Conservation (phyloP, 805 yeast species). For the Wickerhamiella allomyrinae region DNA sequence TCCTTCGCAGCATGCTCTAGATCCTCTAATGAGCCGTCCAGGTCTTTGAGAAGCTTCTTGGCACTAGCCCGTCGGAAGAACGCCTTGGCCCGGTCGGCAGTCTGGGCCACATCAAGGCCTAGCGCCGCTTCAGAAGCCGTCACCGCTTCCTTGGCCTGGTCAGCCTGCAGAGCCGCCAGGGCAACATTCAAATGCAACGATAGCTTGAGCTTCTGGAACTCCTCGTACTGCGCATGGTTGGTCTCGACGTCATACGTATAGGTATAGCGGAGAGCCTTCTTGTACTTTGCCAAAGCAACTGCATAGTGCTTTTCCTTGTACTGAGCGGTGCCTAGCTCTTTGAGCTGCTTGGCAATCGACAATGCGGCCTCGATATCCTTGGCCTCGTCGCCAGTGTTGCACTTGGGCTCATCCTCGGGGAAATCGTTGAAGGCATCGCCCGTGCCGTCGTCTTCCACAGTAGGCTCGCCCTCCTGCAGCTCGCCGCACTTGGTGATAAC, state of each 20-base stretch:
- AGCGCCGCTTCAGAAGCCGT: conserved; percentile 53
- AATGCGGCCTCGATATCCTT: conserved; percentile 31
- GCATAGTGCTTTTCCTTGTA: conserved; percentile 50
- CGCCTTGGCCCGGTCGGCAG: conserved; percentile 69
- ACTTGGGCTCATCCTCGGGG: conserved; percentile 56
- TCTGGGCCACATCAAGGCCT: conserved; percentile 40
- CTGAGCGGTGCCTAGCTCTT: conserved; percentile 62
- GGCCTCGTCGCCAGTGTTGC: conserved; percentile 36
- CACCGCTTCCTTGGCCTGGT: conserved; percentile 39
- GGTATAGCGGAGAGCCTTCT: conserved; percentile 55
- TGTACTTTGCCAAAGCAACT: conserved; percentile 52
- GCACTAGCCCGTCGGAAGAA: conserved; percentile 76
- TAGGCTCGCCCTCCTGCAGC: conserved; percentile 44
- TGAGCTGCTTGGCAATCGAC: conserved; percentile 48
- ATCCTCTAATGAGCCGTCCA: conserved; percentile 52
- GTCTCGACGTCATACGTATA: conserved; percentile 63
- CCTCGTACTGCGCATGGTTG: conserved; percentile 21
- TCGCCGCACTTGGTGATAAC: conserved; percentile 68
- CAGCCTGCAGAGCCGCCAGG: conserved; percentile 52
- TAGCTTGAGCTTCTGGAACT: conserved; percentile 42
- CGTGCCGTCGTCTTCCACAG: conserved; percentile 49
- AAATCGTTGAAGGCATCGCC: conserved; percentile 73
- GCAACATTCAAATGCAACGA: conserved; percentile 62
- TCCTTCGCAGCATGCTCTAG: conserved; percentile 49
- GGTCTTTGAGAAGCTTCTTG: conserved; percentile 44